Base-by-base conservation (phyloP, 2,329 filamentous ascomycete species). In the Periconia sp. region DNA sequence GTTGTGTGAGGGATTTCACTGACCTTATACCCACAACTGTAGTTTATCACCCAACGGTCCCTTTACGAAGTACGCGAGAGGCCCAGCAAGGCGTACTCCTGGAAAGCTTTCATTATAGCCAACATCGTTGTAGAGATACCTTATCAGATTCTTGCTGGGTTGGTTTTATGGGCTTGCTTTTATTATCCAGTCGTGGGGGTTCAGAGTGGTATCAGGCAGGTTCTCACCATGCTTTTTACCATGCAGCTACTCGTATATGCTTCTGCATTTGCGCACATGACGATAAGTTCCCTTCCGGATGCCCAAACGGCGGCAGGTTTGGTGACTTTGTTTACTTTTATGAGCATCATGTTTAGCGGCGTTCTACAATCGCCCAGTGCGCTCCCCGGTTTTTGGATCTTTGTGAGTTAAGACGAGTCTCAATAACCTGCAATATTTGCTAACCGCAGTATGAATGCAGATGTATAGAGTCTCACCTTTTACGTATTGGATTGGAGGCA, bases 41-140 rank as follows among this genome's bases (percentile, higher is more conserved):
- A n/a, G 41, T 86, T 85, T 64, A 76, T 82, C 46, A 82, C 80
- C 2, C 82, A 85, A 63, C 78, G 83, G 46, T 77, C 81, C 2
- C 73, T 86, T 6, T 85, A 85, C 69, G 83, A 86, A 70, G 81
- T 79, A 13, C 82, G 83, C 51, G 83, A 86, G 62, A 76, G 82
- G 3, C 82, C 86, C 0, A 85, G 82, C 70, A 90, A 90, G 65
- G 80, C 85, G 0, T 92, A 92, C 75, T 89, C 85, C 0, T 92
- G 89, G 89, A 81, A 84, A 60, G 86, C 82, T 0, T 91, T 92
- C 73, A 81, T 92, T 69, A 74, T 88, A 2, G 83, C 86, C 65
- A 90, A 90, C 66, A 83, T 91, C 50, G 49, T 89, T 2, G 87
- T 89, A 46, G 89, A 92, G 68, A 78, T 91, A 1, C 88, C 88